phyloP scores from a whole-genome alignment of 345 rosid genomes.

The Turritis glabra region DNA sequence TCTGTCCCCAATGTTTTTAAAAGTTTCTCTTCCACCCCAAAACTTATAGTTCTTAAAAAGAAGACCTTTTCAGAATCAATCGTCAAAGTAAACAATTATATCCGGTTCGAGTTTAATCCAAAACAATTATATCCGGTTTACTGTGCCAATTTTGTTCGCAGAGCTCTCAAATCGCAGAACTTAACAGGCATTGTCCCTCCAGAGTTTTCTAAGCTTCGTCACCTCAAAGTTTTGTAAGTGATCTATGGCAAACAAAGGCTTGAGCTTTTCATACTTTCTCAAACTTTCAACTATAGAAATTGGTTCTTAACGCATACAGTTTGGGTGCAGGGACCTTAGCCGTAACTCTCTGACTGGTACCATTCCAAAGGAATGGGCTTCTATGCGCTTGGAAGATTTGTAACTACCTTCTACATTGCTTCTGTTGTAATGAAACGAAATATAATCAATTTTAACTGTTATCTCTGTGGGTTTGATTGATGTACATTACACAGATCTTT shows the following conservation, averaged over 20 bases:
- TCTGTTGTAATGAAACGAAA: neutral
- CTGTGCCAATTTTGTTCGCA: no score
- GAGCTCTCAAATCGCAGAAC: constrained; percentile 66
- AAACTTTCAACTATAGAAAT: neutral
- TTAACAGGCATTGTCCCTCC: constrained; percentile 67
- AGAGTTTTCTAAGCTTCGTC: constrained; percentile 68
- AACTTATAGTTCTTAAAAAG: no score
- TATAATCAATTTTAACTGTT: neutral
- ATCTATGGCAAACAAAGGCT: constrained; percentile 8
- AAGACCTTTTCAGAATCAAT: no score
- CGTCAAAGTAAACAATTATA: no score
- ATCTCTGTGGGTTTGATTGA: constrained; percentile 19
- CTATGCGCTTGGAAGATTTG: constrained; percentile 67
- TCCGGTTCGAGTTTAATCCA: neutral
- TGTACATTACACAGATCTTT: constrained; percentile 50
- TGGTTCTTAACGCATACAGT: neutral
- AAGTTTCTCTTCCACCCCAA: no score
- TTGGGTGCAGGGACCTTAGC: constrained; percentile 70
- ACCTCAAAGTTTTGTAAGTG: constrained; percentile 71
- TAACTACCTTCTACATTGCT: constrained; percentile 30
- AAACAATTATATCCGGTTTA: neutral
- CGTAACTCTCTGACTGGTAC: constrained; percentile 73
- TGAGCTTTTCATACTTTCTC: neutral
- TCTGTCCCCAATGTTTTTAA: no score
- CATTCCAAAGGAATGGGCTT: constrained; percentile 75